Percentiles rank a stretch among this genome's conserved stretches.
Evolutionary conservation across 805 yeast genomes (phyloP).

Genomic region (Torulaspora gathmanii): DNA sequence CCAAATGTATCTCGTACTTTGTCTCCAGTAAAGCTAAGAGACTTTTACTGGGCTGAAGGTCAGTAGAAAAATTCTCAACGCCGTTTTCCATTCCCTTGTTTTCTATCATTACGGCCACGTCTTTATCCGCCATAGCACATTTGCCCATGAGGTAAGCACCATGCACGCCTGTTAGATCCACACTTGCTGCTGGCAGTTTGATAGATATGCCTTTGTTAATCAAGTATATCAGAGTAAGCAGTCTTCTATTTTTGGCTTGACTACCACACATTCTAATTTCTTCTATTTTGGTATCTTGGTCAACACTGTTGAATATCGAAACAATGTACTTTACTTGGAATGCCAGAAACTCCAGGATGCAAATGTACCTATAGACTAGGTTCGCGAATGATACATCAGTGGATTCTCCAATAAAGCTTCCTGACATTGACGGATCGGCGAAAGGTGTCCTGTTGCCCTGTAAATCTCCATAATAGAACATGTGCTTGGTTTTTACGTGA

Average conservation of each 20-base stretch:
- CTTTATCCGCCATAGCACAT: slow-evolving; percentile 7
- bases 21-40: slow-evolving; percentile 17
- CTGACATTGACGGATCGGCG: slow-evolving; percentile 46
- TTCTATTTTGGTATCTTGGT: slow-evolving; percentile 20
- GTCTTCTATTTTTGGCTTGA: slow-evolving; percentile 46
- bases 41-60: not conserved
- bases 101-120: slow-evolving; percentile 7
- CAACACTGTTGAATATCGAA: slow-evolving; percentile 21
- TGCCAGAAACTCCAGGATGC: slow-evolving; percentile 47
- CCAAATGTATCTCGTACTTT: slow-evolving; percentile 28
- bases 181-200: slow-evolving; percentile 12
- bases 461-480: slow-evolving; percentile 51
- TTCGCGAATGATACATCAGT: slow-evolving; percentile 34
- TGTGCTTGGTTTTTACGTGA: slow-evolving; percentile 35
- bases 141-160: slow-evolving; percentile 25
- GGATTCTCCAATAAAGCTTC: slow-evolving; percentile 47
- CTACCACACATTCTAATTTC: slow-evolving; percentile 48
- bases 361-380: slow-evolving; percentile 42
- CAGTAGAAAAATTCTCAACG: slow-evolving; percentile 1
- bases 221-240: slow-evolving; percentile 34
- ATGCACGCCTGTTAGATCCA: slow-evolving; percentile 21
- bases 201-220: slow-evolving; percentile 20
- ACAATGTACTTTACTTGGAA: slow-evolving; percentile 47
- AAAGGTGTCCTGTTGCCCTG: slow-evolving; percentile 57
- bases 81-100: not conserved